These are phyloP conservation scores for Ganoderma multipileum DNA, from an alignment of 1,284 basidiomycete genomes.

Conservation along the genomic window DNA sequence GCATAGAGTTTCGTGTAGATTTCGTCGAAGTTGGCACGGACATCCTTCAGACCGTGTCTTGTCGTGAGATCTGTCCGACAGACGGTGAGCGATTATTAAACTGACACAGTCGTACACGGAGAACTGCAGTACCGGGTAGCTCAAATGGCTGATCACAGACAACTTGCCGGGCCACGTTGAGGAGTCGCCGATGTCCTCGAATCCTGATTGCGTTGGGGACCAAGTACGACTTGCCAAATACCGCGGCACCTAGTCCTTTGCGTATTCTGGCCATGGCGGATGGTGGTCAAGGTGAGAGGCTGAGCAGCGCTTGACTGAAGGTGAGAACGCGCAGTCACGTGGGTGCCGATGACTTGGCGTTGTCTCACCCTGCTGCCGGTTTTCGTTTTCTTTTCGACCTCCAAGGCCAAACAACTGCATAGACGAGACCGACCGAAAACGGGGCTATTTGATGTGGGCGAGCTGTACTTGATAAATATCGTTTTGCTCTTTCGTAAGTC, in stretches of 20 bases:
- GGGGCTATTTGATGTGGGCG: too few species aligned
- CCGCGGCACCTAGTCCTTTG: not conserved
- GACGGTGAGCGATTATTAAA: not conserved
- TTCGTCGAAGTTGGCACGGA: slow-evolving; percentile 59
- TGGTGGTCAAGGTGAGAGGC: not conserved
- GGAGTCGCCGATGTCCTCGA: slow-evolving; percentile 8
- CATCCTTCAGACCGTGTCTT: slow-evolving; percentile 61
- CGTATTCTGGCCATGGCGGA: not conserved
- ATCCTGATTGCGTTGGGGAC: slow-evolving; percentile 1
- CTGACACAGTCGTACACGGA: not conserved
- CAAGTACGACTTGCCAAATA: not conserved
- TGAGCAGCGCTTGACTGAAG: too few species aligned
- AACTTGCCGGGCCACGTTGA: slow-evolving; percentile 27
- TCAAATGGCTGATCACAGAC: slow-evolving; percentile 41
- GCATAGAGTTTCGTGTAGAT: slow-evolving; percentile 54
- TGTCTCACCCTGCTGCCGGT: too few species aligned
- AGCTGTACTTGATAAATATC: too few species aligned
- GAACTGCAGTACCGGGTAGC: slow-evolving; percentile 53
- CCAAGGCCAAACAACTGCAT: too few species aligned
- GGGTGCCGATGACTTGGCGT: too few species aligned
- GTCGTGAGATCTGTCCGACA: slow-evolving; percentile 53
- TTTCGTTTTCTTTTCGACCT: too few species aligned
- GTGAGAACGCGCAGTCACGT: too few species aligned
- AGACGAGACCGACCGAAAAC: too few species aligned
- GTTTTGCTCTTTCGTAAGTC: too few species aligned